A percentile compares a stretch with the other conserved stretches of the same genome.
phyloP scores from a whole-genome alignment of 2,329 filamentous ascomycete genomes.

The Sporothrix inflata region DNA sequence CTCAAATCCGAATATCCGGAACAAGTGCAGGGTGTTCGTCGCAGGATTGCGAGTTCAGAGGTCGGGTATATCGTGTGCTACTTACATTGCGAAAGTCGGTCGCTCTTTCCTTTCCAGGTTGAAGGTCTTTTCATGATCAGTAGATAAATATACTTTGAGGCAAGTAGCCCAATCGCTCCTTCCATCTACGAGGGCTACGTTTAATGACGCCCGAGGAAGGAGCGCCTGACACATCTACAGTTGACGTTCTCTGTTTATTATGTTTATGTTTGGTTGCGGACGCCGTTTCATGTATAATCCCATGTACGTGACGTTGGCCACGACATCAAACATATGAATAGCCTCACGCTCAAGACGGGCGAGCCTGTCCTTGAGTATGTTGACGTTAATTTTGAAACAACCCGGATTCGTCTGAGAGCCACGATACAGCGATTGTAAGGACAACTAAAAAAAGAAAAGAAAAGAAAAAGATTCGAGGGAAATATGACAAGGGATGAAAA shows the following conservation, averaged over 20 bases:
- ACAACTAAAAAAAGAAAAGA: background rate
- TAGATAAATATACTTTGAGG: background rate
- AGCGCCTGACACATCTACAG: background rate
- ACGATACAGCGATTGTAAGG: background rate
- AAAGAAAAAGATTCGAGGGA: background rate
- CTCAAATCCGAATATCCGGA: background rate
- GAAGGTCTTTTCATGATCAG: background rate
- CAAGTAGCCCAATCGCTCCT: background rate
- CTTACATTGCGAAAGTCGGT: background rate
- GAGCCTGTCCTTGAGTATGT: background rate
- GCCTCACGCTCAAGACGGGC: background rate
- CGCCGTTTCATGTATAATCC: background rate
- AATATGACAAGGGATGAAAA: background rate
- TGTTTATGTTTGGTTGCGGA: background rate
- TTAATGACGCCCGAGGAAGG: background rate
- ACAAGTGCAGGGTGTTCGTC: background rate
- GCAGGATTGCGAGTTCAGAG: background rate
- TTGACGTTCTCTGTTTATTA: background rate
- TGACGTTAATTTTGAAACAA: background rate
- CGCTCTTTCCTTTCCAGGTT: background rate
- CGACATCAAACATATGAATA: background rate
- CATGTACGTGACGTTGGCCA: slow-evolving; percentile 2
- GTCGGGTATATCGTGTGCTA: background rate
- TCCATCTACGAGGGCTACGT: background rate
- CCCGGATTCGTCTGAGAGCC: background rate